Percentiles rank a stretch among this genome's conserved stretches.
Conservation (phyloP, 2,329 filamentous ascomycete genomes). For the Colletotrichum musicola region DNA sequence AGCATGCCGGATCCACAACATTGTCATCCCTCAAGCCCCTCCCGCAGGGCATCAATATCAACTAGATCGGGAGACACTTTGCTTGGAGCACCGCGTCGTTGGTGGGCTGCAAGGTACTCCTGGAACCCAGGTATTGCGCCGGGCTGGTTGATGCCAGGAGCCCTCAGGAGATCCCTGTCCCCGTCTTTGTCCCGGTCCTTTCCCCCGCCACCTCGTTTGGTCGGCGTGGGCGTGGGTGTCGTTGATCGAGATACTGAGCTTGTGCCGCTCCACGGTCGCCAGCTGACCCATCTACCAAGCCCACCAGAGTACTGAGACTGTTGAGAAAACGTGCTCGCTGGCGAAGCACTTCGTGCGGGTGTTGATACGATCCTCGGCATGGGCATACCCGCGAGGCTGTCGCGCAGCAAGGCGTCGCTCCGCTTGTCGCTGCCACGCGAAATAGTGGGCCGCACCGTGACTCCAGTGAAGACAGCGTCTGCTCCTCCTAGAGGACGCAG, state of each 20-base stretch:
- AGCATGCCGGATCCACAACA: not conserved
- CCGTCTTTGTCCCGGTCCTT: conserved; percentile 45
- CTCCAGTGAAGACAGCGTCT: conserved; percentile 69
- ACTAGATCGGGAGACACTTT: conserved; percentile 69
- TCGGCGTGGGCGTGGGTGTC: conserved; percentile 38
- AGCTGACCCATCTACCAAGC: conserved; percentile 61
- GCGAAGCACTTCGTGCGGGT: conserved; percentile 44
- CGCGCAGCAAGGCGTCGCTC: conserved; percentile 70
- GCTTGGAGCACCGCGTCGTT: conserved; percentile 65
- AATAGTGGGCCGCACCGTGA: conserved; percentile 71
- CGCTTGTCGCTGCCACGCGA: conserved; percentile 59
- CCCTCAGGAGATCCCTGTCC: conserved; percentile 59
- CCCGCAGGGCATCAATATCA: conserved; percentile 71
- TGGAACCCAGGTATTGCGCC: conserved; percentile 81
- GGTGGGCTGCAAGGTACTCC: conserved; percentile 64
- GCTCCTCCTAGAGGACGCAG: conserved; percentile 65
- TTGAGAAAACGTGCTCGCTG: conserved; percentile 45
- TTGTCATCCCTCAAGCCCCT: conserved; percentile 62
- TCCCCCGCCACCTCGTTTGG: conserved; percentile 20
- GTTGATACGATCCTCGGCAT: conserved; percentile 49
- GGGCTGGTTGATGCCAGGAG: conserved; percentile 82
- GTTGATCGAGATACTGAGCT: conserved; percentile 18
- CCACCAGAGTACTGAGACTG: conserved; percentile 42
- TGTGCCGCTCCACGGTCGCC: conserved; percentile 60
- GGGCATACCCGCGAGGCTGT: conserved; percentile 61